phyloP scores from a whole-genome alignment of 2,329 filamentous ascomycete genomes.

The Clonostachys byssicola region DNA sequence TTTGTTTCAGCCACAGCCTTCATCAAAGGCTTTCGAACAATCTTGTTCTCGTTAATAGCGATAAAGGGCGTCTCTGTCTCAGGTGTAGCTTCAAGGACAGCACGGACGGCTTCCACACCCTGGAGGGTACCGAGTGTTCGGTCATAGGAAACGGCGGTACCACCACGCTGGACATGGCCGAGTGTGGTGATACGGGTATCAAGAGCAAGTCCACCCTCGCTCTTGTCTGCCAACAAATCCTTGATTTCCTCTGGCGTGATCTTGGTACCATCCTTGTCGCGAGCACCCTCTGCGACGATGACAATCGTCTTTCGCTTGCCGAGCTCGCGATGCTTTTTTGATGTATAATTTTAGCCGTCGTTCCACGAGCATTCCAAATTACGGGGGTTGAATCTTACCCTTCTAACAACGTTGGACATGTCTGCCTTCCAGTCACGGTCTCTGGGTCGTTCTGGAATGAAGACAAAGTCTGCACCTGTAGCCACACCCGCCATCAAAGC shows the following conservation, averaged over 20 bases:
- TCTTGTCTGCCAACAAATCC: conserved; percentile 74
- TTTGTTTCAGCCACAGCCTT: conserved; percentile 85
- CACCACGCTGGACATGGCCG: conserved; percentile 95
- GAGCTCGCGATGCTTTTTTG: conserved; percentile 67
- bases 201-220: conserved; percentile 63
- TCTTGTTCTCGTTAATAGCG: conserved; percentile 97
- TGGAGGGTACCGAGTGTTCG: conserved; percentile 90
- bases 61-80: conserved; percentile 92
- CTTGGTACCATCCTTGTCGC: conserved; percentile 78
- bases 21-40: conserved; percentile 83
- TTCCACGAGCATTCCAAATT: neutral
- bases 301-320: conserved; percentile 98
- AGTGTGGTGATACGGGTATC: conserved; percentile 94
- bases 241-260: conserved; percentile 81
- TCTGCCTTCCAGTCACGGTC: conserved; percentile 83
- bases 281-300: conserved; percentile 92
- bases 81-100: conserved; percentile 83
- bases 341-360: neutral
- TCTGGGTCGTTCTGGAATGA: conserved; percentile 92
- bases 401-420: conserved; percentile 75
- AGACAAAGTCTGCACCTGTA: conserved; percentile 93
- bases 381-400: conserved; percentile 38
- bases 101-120: conserved; percentile 89
- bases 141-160: conserved; percentile 88
- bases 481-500: conserved; percentile 94